Percentiles rank a stretch among this genome's conserved stretches.
Conservation (phyloP, 768 basidiomycete genomes). For the Mycena alexandri region DNA sequence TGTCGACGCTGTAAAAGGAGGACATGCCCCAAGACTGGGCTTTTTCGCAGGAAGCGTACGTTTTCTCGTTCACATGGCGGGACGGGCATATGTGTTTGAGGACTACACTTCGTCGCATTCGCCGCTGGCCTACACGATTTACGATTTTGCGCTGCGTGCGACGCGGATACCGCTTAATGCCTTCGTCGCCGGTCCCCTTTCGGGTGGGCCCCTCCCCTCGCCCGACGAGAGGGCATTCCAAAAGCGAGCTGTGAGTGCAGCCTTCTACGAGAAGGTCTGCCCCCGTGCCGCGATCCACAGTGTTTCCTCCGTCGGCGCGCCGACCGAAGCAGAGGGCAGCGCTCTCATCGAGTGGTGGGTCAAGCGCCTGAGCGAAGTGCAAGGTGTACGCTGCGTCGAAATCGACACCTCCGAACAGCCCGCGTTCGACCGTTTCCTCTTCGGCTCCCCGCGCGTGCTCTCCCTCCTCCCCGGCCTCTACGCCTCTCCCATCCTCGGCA, state of each 20-base stretch:
- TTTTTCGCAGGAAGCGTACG: too few species aligned
- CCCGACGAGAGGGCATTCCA: conserved; percentile 33
- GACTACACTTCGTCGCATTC: conserved; percentile 72
- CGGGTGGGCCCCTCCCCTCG: conserved; percentile 57
- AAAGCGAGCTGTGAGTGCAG: conserved; percentile 58
- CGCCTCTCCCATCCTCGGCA: conserved; percentile 60
- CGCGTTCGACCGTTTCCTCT: conserved; percentile 64
- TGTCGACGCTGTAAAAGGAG: conserved; percentile 9
- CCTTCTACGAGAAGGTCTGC: conserved; percentile 65
- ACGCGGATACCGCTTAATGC: conserved; percentile 69
- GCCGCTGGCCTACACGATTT: conserved; percentile 66
- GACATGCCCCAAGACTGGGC: conserved; percentile 35
- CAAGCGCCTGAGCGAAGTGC: conserved; percentile 49
- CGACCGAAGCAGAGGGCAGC: conserved; percentile 53
- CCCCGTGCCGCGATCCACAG: conserved; percentile 49
- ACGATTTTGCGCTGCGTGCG: conserved; percentile 66
- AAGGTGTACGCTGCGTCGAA: conserved; percentile 57
- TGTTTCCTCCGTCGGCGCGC: conserved; percentile 52
- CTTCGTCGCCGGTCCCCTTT: conserved; percentile 67
- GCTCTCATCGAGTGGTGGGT: conserved; percentile 66
- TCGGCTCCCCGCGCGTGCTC: conserved; percentile 56
- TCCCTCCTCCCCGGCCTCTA: conserved; percentile 58
- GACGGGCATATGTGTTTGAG: conserved; percentile 72
- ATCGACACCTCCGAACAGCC: conserved; percentile 54
- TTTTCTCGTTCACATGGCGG: conserved; percentile 57